Evolutionary conservation across 306 rosid genomes (phyloP).

Genomic region (Cicer arietinum): DNA sequence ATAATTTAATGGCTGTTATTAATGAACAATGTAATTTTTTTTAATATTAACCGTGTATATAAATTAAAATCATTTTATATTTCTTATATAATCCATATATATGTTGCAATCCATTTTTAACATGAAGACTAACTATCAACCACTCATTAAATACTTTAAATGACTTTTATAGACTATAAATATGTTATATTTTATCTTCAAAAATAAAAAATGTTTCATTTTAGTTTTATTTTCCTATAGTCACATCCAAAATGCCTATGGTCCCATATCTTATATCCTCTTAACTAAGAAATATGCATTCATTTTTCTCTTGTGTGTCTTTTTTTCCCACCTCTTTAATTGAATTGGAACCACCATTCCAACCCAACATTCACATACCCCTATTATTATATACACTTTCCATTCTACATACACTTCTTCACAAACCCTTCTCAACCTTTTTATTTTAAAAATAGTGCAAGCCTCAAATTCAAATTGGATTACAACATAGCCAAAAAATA

Average conservation of each 20-base stretch:
- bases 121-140: background rate
- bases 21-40: too few species aligned
- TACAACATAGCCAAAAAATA: background rate
- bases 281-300: background rate
- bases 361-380: background rate
- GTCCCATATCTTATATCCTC: background rate
- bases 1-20: too few species aligned
- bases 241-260: background rate
- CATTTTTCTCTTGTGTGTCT: background rate
- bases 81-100: background rate
- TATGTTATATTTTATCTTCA: too few species aligned
- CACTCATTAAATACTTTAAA: background rate
- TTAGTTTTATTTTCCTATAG: too few species aligned
- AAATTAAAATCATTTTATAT: background rate
- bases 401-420: background rate
- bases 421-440: background rate
- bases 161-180: background rate
- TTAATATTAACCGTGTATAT: too few species aligned
- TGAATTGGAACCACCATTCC: conserved; percentile 50
- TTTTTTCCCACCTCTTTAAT: background rate
- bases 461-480: background rate
- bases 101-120: background rate
- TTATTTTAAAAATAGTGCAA: background rate
- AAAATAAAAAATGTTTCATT: too few species aligned
- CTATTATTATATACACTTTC: background rate